Evolutionary conservation across 768 basidiomycete genomes (phyloP), one percentile per base, ranked within the genome.

Genomic region (Serendipita vermifera): DNA sequence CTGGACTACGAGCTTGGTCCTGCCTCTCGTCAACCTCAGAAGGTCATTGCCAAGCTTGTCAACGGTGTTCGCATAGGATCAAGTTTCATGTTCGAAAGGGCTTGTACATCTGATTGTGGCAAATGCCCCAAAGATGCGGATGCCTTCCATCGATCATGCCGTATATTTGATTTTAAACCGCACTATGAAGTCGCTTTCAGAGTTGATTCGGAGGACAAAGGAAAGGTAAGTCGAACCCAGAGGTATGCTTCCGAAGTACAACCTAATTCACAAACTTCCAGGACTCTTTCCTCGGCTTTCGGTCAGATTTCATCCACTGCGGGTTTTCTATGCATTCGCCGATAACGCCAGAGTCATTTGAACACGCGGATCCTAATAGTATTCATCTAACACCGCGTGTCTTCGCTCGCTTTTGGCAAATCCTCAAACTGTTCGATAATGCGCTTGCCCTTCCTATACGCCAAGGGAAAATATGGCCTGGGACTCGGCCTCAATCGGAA

Each of bases 221-320:
- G 20, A 4, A 26, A 17, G 7, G 58, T 55, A 81, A 68, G 85
- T 80, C 35, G 54, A 69, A 63, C 29, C n/a, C n/a, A 14, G n/a
- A n/a, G n/a, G n/a, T n/a, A n/a, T n/a, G n/a, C n/a, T n/a, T 31
- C 40, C 55, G 26, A 26, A 29, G 29, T 13, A 32, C 63, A 33
- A 59, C 6, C 40, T 59, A 54, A 31, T 29, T 27, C 35, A 15
- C 20, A 17, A 56, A n/a, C 13, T 29, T 33, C 22, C 40, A 54
- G 48, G 93, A 97, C 68, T 90, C 90, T 0, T 94, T 80, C 68
- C 78, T 79, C 58, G 86, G 80, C 5, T 96, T 97, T 68, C 83
- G 93, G 33, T 94, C 91, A 3, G 85, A 97, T 68, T 93, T 89
- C 65, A 83, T 97, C 43, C 93, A 98, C 67, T 76, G 93, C 55